Evolutionary conservation across 1,139 yeast genomes (phyloP), one percentile per base, ranked within the genome.

Genomic region (Candida sp.): DNA sequence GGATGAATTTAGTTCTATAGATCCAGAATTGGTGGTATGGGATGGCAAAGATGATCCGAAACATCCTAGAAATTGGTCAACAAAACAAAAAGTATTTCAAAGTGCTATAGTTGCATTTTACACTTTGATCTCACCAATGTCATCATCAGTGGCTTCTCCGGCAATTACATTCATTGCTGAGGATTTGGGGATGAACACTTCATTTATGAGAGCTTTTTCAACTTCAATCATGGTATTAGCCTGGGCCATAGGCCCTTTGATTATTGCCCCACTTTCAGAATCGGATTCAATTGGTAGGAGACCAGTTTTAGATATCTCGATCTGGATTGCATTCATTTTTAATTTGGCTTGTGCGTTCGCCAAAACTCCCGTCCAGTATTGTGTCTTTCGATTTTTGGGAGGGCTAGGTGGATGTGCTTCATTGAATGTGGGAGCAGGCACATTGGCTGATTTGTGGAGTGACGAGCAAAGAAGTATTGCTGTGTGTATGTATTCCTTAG

Each of bases 21-120:
- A 82, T 52, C 87, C 85, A 0, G 86, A 82, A 53, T 61, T 82
- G 36, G 81, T 82, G 4, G 75, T 85, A 1, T 82, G 87, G 87
- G 84, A 81, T 35, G 81, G 82, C 4, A 73, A 68, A 2, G 74
- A 79, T 45, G 88, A 83, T 54, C 82, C 84, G 0, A 63, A 63
- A 21, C 74, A 76, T 51, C 87, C 89, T 30, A 63, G 86, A 47
- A 83, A 83, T 59, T 83, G 87, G 87, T 29, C 73, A 0, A n/a
- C 47, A 0, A 15, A 42, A 1, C 54, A 63, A 32, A 81, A 82
- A 53, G 58, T 72, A 52, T 44, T 61, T 19, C 75, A 75, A 42
- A 75, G 82, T 3, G 42, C 56, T 7, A 57, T 81, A n/a, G 84
- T 80, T 2, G 63, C 84, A 0, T 34, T 72, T 6, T 80, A 79